Evolutionary conservation across 805 yeast genomes (phyloP).

Genomic region (Candida wancherniae): DNA sequence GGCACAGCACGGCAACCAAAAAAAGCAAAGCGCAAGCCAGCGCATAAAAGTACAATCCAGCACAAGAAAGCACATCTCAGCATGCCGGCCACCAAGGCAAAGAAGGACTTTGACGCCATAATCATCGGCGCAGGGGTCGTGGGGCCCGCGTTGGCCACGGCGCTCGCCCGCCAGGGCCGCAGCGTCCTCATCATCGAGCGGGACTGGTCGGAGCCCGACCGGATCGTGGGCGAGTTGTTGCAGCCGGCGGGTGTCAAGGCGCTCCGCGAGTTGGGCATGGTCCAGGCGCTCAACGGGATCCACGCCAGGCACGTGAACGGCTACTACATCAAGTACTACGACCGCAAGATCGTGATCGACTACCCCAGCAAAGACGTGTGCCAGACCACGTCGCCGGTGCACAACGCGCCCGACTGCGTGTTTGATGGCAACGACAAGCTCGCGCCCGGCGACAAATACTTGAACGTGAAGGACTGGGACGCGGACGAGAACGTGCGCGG

Average conservation of each 20-base stretch:
- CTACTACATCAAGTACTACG: constrained; percentile 69
- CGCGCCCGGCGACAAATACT: constrained; percentile 38
- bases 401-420: constrained; percentile 53
- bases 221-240: constrained; percentile 95
- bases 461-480: constrained; percentile 53
- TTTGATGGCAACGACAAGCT: constrained; percentile 55
- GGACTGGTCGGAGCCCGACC: constrained; percentile 88
- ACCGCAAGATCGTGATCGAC: constrained; percentile 52
- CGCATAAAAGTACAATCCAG: too few species aligned
- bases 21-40: too few species aligned
- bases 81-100: too few species aligned
- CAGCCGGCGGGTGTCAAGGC: constrained; percentile 97
- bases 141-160: constrained; percentile 91
- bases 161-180: constrained; percentile 85
- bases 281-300: constrained; percentile 63
- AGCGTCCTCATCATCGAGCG: constrained; percentile 76
- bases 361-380: constrained; percentile 61
- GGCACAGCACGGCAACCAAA: too few species aligned
- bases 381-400: constrained; percentile 37
- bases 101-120: constrained; percentile 54
- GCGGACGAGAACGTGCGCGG: constrained; percentile 58
- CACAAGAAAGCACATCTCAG: too few species aligned
- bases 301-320: constrained; percentile 78
- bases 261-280: constrained; percentile 76
- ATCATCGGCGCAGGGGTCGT: constrained; percentile 98